Evolutionary conservation across 1,284 basidiomycete species (phyloP).

Genomic region (Fomitopsis pinicola): DNA sequence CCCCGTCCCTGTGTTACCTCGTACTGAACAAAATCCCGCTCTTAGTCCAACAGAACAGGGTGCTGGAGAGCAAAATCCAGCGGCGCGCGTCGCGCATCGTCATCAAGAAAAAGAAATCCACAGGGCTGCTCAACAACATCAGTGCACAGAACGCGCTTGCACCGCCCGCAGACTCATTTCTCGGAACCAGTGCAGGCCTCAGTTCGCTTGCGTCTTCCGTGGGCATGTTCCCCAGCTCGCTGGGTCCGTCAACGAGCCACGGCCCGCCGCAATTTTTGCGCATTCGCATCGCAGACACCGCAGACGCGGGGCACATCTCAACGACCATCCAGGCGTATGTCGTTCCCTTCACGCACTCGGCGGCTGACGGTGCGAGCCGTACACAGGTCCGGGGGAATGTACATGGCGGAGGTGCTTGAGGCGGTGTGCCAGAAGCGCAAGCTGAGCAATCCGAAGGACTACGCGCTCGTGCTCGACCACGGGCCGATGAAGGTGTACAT

Average conservation of each 20-base stretch:
- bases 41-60: constrained; percentile 80
- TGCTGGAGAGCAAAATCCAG: constrained; percentile 72
- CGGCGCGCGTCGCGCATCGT: constrained; percentile 71
- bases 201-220: constrained; percentile 38
- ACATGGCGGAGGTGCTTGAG: constrained; percentile 94
- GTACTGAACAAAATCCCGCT: not conserved
- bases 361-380: not conserved
- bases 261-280: constrained; percentile 80
- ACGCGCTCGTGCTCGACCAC: constrained; percentile 67
- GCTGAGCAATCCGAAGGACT: constrained; percentile 73
- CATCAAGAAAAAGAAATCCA: constrained; percentile 53
- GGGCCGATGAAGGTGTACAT: constrained; percentile 80
- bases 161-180: constrained; percentile 22
- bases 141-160: constrained; percentile 22
- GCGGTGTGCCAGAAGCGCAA: constrained; percentile 75
- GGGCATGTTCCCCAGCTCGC: constrained; percentile 52
- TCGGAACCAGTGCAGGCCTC: constrained; percentile 30
- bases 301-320: constrained; percentile 76
- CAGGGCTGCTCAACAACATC: constrained; percentile 22
- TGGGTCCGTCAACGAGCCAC: constrained; percentile 62
- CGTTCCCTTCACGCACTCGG: not conserved
- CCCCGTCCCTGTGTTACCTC: not conserved
- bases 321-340: constrained; percentile 87
- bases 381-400: constrained; percentile 86
- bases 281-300: constrained; percentile 72